phyloP scores from a whole-genome alignment of 78 protist genomes.

The Emiliania huxleyi region DNA sequence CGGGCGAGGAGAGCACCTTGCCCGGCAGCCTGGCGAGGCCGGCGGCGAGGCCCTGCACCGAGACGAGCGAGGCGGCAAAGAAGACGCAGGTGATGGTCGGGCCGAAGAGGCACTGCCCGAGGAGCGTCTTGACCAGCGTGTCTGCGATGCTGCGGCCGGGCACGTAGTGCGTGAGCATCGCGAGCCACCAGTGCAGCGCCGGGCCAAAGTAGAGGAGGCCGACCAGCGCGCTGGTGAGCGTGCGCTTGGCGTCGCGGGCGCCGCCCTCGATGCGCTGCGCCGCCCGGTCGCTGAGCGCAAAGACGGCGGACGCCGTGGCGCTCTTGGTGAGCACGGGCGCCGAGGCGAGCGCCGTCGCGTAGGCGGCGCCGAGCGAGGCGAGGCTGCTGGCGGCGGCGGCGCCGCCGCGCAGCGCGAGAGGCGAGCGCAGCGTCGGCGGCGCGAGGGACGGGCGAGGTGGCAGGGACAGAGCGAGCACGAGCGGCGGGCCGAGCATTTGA shows the following conservation, averaged over 20 bases:
- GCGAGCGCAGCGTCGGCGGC: too few species aligned
- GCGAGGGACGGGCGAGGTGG: too few species aligned
- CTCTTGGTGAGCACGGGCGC: background rate
- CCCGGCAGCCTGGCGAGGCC: background rate
- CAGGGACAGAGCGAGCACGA: too few species aligned
- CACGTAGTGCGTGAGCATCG: background rate
- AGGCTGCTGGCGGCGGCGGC: too few species aligned
- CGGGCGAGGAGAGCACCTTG: too few species aligned
- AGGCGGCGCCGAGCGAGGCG: background rate
- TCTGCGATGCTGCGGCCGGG: background rate
- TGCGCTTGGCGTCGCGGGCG: background rate
- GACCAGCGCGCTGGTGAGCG: background rate
- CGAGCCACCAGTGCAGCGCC: background rate
- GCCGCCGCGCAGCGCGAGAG: too few species aligned
- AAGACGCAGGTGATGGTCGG: background rate
- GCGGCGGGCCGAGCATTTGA: too few species aligned
- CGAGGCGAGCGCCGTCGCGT: background rate
- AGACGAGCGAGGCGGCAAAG: background rate
- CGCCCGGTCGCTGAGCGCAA: background rate
- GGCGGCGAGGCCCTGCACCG: background rate
- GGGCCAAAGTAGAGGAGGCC: background rate
- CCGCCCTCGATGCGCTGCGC: background rate
- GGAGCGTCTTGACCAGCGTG: background rate
- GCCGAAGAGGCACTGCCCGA: background rate
- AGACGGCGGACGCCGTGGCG: background rate